Conservation (phyloP, 441 rosid species). For the Rhodomyrtus psidioides region DNA sequence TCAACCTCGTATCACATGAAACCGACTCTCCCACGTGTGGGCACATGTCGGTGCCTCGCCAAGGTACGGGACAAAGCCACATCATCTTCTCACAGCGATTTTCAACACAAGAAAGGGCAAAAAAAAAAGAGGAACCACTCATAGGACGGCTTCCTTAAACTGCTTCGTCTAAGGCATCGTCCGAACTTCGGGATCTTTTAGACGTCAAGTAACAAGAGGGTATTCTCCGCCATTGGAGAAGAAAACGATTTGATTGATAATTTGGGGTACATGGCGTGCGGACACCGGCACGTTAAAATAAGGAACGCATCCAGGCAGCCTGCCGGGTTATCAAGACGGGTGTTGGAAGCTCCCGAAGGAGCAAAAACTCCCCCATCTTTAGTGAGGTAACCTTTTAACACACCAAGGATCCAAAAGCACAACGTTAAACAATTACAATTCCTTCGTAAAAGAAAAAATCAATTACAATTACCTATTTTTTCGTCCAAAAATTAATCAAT, state of each 20-base stretch:
- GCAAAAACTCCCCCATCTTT: no score
- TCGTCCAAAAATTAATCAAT: neutral
- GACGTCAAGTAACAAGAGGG: no score
- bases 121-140: neutral
- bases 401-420: neutral
- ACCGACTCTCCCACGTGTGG: neutral
- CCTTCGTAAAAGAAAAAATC: no score
- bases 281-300: no score
- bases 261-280: no score
- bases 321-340: no score
- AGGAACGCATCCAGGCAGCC: no score
- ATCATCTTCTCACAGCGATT: neutral
- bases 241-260: no score
- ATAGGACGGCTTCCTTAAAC: neutral
- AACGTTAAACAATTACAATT: neutral
- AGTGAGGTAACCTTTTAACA: no score
- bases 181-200: no score
- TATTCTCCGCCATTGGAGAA: accelerated
- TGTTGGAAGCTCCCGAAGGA: no score
- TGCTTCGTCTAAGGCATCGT: no score
- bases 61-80: neutral
- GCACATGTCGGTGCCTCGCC: neutral
- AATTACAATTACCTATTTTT: neutral
- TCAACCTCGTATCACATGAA: neutral
- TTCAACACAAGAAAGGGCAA: neutral